phyloP scores from a whole-genome alignment of 2,329 filamentous ascomycete genomes.

The Aspergillus carbonarius region DNA sequence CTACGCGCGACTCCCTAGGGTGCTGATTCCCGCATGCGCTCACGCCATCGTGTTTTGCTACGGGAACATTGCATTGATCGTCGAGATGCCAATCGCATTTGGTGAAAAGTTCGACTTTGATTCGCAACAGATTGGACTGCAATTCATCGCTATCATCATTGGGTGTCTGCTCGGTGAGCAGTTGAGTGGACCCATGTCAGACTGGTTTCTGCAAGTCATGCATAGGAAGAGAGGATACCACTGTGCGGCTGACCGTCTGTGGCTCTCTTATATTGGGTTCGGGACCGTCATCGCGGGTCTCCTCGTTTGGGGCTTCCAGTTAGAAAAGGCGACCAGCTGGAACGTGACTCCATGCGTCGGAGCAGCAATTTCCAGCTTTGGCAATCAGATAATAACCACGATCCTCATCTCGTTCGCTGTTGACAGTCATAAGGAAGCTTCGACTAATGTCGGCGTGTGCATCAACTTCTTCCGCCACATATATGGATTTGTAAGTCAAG shows the following conservation, averaged over 20 bases:
- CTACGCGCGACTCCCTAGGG: slow-evolving; percentile 44
- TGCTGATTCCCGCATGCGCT: slow-evolving; percentile 51
- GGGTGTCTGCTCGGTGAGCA: slow-evolving; percentile 60
- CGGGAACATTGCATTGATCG: slow-evolving; percentile 52
- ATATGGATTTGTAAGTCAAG: slow-evolving; percentile 51
- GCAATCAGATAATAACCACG: slow-evolving; percentile 62
- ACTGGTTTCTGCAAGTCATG: slow-evolving; percentile 51
- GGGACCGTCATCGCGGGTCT: slow-evolving; percentile 53
- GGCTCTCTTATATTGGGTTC: slow-evolving; percentile 57
- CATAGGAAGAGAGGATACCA: slow-evolving; percentile 25
- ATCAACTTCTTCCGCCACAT: slow-evolving; percentile 57
- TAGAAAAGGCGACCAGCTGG: slow-evolving; percentile 50
- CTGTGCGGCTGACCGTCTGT: slow-evolving; percentile 54
- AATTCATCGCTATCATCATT: slow-evolving; percentile 58
- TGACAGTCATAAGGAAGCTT: slow-evolving; percentile 55
- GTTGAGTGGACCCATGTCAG: slow-evolving; percentile 54
- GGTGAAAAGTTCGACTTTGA: slow-evolving; percentile 56
- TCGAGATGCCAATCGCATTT: slow-evolving; percentile 61
- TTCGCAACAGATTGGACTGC: slow-evolving; percentile 57
- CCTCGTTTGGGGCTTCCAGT: slow-evolving; percentile 55
- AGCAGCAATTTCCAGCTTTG: slow-evolving; percentile 52
- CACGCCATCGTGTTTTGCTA: slow-evolving; percentile 60
- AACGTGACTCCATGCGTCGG: slow-evolving; percentile 59
- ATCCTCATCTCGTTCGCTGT: slow-evolving; percentile 61
- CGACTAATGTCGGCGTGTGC: slow-evolving; percentile 58